Percentiles rank a stretch among this genome's conserved stretches.
Evolutionary conservation across 163 green algal species (phyloP).

Genomic region (Chlorella variabilis): DNA sequence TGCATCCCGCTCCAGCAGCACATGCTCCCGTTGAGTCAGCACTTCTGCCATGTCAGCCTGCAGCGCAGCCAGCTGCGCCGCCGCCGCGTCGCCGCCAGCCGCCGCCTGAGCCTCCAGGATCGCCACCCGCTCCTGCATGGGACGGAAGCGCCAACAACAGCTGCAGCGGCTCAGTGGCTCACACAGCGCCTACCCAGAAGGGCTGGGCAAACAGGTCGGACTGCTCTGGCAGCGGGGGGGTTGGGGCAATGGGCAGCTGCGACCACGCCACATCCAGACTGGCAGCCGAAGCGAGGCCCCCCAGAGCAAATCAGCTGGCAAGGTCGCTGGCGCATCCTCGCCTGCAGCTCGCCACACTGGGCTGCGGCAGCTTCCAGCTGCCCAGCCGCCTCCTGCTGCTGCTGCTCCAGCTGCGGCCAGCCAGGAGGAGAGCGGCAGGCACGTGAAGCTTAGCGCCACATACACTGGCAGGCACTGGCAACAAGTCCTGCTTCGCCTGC

Average conservation of each 20-base stretch:
- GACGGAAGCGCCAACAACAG: too few relatives aligned
- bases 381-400: neutral
- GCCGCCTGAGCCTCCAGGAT: slow-evolving; percentile 11
- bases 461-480: neutral
- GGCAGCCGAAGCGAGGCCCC: too few relatives aligned
- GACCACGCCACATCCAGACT: too few relatives aligned
- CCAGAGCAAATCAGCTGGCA: too few relatives aligned
- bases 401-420: slow-evolving; percentile 27
- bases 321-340: neutral
- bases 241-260: too few relatives aligned
- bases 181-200: too few relatives aligned
- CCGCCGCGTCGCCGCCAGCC: neutral
- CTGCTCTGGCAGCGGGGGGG: too few relatives aligned
- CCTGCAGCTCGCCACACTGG: neutral
- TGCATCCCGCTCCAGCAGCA: neutral
- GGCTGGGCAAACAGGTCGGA: too few relatives aligned
- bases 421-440: neutral
- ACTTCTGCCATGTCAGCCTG: slow-evolving; percentile 18
- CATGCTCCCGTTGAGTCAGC: neutral
- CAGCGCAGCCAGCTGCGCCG: slow-evolving; percentile 3
- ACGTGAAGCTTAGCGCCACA: too few relatives aligned
- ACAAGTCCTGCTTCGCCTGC: too few relatives aligned
- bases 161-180: too few relatives aligned
- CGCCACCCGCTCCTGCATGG: slow-evolving; percentile 18
- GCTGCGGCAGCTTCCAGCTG: neutral